Evolutionary conservation across 2,329 filamentous ascomycete species (phyloP).

Genomic region (Trichoderma hamatum): DNA sequence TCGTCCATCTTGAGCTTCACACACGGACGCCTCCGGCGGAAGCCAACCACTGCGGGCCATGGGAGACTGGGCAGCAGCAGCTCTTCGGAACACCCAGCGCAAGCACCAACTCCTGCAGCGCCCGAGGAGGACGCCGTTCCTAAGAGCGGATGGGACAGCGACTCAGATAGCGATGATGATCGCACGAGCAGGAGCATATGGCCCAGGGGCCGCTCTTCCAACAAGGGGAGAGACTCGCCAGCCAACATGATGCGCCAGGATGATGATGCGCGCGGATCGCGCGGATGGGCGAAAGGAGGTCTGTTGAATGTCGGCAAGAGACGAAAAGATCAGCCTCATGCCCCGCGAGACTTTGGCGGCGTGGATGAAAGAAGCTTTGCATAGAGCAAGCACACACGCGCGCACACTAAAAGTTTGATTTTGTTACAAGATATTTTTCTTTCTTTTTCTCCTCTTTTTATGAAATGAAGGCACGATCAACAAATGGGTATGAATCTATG

Average conservation of each 20-base stretch:
- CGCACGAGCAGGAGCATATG: slow-evolving; percentile 28
- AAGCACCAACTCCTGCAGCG: not conserved
- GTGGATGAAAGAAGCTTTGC: slow-evolving; percentile 34
- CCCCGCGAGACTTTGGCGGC: slow-evolving; percentile 42
- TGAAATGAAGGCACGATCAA: slow-evolving; percentile 22
- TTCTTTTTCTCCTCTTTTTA: not conserved
- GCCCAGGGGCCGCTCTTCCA: slow-evolving; percentile 29
- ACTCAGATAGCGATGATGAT: slow-evolving; percentile 38
- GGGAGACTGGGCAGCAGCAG: slow-evolving; percentile 5
- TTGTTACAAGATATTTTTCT: not conserved
- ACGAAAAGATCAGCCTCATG: slow-evolving; percentile 40
- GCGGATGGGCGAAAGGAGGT: slow-evolving; percentile 29
- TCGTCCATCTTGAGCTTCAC: slow-evolving; percentile 35
- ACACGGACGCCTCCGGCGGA: slow-evolving; percentile 35
- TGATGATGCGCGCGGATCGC: slow-evolving; percentile 1
- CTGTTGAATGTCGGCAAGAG: slow-evolving; percentile 35
- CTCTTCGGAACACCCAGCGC: not conserved
- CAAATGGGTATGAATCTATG: slow-evolving; percentile 24
- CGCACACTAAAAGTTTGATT: not conserved
- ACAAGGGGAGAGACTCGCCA: slow-evolving; percentile 30
- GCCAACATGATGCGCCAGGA: not conserved
- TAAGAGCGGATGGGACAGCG: slow-evolving; percentile 39
- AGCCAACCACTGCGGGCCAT: slow-evolving; percentile 25
- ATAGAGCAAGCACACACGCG: not conserved
- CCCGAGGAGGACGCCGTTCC: slow-evolving; percentile 20